Evolutionary conservation across 2,329 filamentous ascomycete genomes (phyloP).

Genomic region (Sclerotinia minor): DNA sequence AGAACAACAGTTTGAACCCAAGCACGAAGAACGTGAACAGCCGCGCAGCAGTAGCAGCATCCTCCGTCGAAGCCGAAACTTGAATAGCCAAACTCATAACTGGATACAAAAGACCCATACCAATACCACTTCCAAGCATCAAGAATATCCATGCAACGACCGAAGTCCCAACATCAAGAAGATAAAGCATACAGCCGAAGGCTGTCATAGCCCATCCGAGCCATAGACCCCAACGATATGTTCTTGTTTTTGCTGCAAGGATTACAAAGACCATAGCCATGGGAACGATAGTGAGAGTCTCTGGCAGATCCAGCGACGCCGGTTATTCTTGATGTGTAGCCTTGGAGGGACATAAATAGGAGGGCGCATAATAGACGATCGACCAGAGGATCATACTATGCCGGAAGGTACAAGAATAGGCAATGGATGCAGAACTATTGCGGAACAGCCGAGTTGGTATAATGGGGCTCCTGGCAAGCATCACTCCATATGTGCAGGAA

Average conservation of each 20-base stretch:
- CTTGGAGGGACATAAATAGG: slow-evolving; percentile 53
- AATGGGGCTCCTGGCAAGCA: slow-evolving; percentile 32
- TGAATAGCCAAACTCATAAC: slow-evolving; percentile 63
- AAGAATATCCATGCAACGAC: slow-evolving; percentile 58
- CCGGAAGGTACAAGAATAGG: slow-evolving; percentile 52
- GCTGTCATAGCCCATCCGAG: slow-evolving; percentile 60
- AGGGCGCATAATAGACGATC: slow-evolving; percentile 55
- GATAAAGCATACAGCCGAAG: slow-evolving; percentile 53
- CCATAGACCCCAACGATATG: slow-evolving; percentile 54
- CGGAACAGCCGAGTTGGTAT: slow-evolving; percentile 45
- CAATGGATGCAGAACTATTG: slow-evolving; percentile 49
- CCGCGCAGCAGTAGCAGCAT: slow-evolving; percentile 59
- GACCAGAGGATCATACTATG: slow-evolving; percentile 58
- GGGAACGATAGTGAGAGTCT: slow-evolving; percentile 60
- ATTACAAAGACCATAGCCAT: slow-evolving; percentile 56
- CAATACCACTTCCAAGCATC: slow-evolving; percentile 59
- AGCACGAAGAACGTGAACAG: slow-evolving; percentile 65
- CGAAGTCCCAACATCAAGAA: slow-evolving; percentile 51
- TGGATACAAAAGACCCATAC: slow-evolving; percentile 57
- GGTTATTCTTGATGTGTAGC: slow-evolving; percentile 52
- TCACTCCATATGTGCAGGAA: slow-evolving; percentile 54
- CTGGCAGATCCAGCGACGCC: slow-evolving; percentile 57
- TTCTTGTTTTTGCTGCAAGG: slow-evolving; percentile 54
- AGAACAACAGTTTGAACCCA: slow-evolving; percentile 49
- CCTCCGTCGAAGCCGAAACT: slow-evolving; percentile 54